phyloP scores from a whole-genome alignment of 2,329 filamentous ascomycete genomes.

The Exutisphaerella laricina region DNA sequence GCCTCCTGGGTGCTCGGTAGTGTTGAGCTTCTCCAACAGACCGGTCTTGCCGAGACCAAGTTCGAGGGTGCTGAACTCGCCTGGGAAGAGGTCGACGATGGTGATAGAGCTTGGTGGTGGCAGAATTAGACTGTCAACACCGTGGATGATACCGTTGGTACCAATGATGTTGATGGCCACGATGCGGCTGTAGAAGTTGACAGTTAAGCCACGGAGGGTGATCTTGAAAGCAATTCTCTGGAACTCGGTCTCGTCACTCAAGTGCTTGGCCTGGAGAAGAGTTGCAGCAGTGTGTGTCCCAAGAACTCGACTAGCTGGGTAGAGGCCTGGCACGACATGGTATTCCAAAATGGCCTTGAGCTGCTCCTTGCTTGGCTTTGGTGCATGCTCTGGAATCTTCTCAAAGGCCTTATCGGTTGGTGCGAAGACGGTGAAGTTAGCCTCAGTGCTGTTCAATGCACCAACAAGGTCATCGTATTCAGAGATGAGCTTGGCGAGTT shows the following conservation, averaged over 20 bases:
- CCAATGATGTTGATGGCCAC: conserved; percentile 64
- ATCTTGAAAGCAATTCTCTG: conserved; percentile 70
- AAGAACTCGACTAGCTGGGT: conserved; percentile 61
- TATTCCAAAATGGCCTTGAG: conserved; percentile 67
- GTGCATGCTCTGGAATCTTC: conserved; percentile 51
- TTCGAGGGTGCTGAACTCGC: conserved; percentile 71
- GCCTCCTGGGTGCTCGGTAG: conserved; percentile 54
- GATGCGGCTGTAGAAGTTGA: conserved; percentile 74
- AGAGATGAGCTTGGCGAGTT: conserved; percentile 69
- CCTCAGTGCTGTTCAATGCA: conserved; percentile 65
- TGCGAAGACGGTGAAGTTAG: conserved; percentile 76
- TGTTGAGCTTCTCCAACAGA: conserved; percentile 55
- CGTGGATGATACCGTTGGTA: conserved; percentile 77
- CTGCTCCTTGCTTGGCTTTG: conserved; percentile 63
- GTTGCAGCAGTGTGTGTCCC: conserved; percentile 70
- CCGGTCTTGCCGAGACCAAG: conserved; percentile 70
- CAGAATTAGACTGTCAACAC: conserved; percentile 66
- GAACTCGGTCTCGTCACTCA: conserved; percentile 54
- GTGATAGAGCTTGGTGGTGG: conserved; percentile 63
- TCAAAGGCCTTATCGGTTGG: conserved; percentile 73
- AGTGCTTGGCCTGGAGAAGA: conserved; percentile 50
- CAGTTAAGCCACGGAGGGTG: conserved; percentile 55
- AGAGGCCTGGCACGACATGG: conserved; percentile 65
- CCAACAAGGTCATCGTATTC: conserved; percentile 66
- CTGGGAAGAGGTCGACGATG: conserved; percentile 61